Evolutionary conservation across 1,284 basidiomycete genomes (phyloP).

Genomic region (Ganoderma boninense): DNA sequence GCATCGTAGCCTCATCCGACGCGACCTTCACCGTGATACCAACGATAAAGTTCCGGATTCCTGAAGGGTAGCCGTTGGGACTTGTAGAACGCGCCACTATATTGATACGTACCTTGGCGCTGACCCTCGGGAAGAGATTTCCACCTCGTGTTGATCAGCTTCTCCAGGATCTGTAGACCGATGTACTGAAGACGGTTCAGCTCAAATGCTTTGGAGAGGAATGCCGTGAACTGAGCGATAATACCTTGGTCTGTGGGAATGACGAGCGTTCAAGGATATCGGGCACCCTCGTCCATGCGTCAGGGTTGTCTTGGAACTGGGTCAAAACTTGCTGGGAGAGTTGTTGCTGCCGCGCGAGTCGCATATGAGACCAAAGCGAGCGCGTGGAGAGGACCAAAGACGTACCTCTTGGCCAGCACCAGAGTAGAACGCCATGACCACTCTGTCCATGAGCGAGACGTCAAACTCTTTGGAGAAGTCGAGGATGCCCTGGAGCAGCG

Average conservation of each 20-base stretch:
- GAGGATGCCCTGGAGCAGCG: constrained; percentile 39
- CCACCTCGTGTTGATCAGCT: constrained; percentile 95
- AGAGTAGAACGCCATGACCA: constrained; percentile 43
- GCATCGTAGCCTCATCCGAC: constrained; percentile 86
- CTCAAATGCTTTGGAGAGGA: background rate
- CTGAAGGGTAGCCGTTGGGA: constrained; percentile 47
- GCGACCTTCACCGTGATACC: constrained; percentile 93
- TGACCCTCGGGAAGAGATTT: constrained; percentile 96
- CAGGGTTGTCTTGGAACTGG: constrained; percentile 97
- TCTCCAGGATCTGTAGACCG: constrained; percentile 94
- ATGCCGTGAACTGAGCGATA: constrained; percentile 26
- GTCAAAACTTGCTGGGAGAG: constrained; percentile 90
- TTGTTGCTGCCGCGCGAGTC: constrained; percentile 73
- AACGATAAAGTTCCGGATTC: constrained; percentile 98
- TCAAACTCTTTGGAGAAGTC: constrained; percentile 46
- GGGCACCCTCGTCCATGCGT: constrained; percentile 98
- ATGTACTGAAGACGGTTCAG: constrained; percentile 74
- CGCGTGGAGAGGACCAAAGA: background rate
- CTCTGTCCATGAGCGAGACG: constrained; percentile 45
- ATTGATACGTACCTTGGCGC: constrained; percentile 71
- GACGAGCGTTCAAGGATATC: constrained; percentile 89
- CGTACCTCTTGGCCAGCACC: constrained; percentile 43
- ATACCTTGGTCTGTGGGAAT: constrained; percentile 92
- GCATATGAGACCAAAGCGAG: background rate
- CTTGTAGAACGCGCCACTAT: constrained; percentile 15